Evolutionary conservation across 1,139 yeast genomes (phyloP).

Genomic region (Yamadazyma taylorii): DNA sequence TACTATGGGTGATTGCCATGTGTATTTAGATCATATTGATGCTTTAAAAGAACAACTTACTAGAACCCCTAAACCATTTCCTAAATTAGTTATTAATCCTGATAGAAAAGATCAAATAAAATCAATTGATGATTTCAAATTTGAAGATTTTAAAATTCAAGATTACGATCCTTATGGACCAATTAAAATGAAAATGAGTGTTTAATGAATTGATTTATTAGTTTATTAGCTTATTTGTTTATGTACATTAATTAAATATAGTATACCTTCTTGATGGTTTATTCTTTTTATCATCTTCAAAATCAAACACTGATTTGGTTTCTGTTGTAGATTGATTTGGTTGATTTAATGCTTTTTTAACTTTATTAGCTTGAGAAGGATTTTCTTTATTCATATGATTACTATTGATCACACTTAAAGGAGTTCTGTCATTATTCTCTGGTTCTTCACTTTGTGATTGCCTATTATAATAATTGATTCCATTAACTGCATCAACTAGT

Average conservation of each 20-base stretch:
- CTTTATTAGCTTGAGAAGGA: no score
- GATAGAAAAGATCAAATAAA: constrained; percentile 48
- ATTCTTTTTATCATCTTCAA: constrained; percentile 8
- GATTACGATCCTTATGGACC: constrained; percentile 80
- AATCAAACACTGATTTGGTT: constrained; percentile 5
- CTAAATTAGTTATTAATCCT: constrained; percentile 69
- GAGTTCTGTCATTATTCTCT: constrained; percentile 16
- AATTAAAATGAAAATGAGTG: constrained; percentile 85
- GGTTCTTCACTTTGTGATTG: constrained; percentile 4
- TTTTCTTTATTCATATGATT: constrained; percentile 6
- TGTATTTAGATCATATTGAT: constrained; percentile 87
- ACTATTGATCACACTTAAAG: constrained; percentile 21
- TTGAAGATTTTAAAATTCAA: constrained; percentile 79
- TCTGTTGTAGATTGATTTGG: constrained; percentile 1
- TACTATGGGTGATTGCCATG: constrained; percentile 96
- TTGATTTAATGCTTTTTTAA: no score
- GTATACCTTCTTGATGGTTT: constrained; percentile 13
- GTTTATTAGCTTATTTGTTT: neutral
- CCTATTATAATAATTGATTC: constrained; percentile 1
- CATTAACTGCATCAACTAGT: constrained; percentile 54
- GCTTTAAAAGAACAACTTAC: constrained; percentile 77
- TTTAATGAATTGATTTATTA: constrained; percentile 20
- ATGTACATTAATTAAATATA: constrained; percentile 8
- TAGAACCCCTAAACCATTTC: constrained; percentile 78
- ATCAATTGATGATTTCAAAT: constrained; percentile 81